phyloP scores from a whole-genome alignment of 2,329 filamentous ascomycete species.

The Talaromyces rugulosus region DNA sequence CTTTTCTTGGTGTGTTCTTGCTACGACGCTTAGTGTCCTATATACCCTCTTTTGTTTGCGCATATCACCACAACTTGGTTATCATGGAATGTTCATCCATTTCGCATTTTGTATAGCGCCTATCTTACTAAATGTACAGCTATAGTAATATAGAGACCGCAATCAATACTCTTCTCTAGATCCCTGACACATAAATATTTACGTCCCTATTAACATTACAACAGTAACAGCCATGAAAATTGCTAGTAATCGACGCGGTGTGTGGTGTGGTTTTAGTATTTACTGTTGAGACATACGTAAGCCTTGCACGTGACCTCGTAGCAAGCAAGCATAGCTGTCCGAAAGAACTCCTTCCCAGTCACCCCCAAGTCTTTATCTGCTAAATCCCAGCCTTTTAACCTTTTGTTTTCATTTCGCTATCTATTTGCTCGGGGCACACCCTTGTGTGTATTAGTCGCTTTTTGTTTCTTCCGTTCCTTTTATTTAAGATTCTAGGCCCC shows the following conservation, averaged over 20 bases:
- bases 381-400: background rate
- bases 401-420: background rate
- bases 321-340: constrained; percentile 13
- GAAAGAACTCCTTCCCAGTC: constrained; percentile 26
- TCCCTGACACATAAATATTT: background rate
- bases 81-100: background rate
- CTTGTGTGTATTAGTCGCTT: background rate
- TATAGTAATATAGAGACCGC: background rate
- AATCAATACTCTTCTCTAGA: background rate
- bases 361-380: constrained; percentile 5
- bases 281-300: background rate
- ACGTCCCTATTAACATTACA: too few species aligned
- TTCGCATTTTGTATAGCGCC: background rate
- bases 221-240: too few species aligned
- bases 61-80: background rate
- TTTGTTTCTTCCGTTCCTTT: background rate
- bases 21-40: background rate
- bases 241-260: too few species aligned
- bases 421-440: background rate
- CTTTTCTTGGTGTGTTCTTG: background rate
- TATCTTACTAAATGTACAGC: background rate
- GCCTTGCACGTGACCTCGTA: constrained; percentile 26
- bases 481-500: background rate
- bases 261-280: too few species aligned
- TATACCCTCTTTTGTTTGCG: constrained; percentile 13